These are phyloP conservation scores for Syzygium oleosum DNA, from an alignment of 345 rosid species.

Conservation along the genomic window DNA sequence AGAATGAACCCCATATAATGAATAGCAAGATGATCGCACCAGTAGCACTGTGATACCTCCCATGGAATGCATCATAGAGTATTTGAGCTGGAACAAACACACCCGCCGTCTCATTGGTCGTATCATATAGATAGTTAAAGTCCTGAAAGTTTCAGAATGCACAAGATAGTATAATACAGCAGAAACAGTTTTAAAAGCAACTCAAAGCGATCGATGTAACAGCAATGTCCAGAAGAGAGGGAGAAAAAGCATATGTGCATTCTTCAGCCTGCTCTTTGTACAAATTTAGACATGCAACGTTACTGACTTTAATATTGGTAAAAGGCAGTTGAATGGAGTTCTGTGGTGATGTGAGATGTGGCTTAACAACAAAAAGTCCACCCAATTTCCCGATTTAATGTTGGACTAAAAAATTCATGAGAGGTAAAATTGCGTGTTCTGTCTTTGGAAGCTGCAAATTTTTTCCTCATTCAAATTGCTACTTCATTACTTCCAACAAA, in stretches of 20 bases:
- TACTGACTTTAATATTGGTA: not conserved
- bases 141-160: conserved; percentile 13
- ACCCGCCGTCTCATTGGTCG: conserved; percentile 50
- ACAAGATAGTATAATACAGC: not conserved
- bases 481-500: not conserved
- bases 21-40: conserved; percentile 50
- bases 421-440: not conserved
- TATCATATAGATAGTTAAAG: conserved; percentile 32
- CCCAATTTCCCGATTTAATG: not conserved
- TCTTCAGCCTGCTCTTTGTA: not conserved
- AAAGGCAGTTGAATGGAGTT: not conserved
- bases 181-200: not conserved
- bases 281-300: not conserved
- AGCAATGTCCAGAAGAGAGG: not conserved
- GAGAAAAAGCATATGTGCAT: not conserved
- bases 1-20: conserved; percentile 56
- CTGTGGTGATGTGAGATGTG: not conserved
- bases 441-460: not conserved
- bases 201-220: not conserved
- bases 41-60: conserved; percentile 39
- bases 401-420: not conserved
- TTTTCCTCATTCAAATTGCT: not conserved
- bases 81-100: conserved; percentile 54
- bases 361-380: not conserved
- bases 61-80: conserved; percentile 58